Base-by-base conservation (phyloP, 148 eudicot genomes). In the Rhododendron kiyosumense region DNA sequence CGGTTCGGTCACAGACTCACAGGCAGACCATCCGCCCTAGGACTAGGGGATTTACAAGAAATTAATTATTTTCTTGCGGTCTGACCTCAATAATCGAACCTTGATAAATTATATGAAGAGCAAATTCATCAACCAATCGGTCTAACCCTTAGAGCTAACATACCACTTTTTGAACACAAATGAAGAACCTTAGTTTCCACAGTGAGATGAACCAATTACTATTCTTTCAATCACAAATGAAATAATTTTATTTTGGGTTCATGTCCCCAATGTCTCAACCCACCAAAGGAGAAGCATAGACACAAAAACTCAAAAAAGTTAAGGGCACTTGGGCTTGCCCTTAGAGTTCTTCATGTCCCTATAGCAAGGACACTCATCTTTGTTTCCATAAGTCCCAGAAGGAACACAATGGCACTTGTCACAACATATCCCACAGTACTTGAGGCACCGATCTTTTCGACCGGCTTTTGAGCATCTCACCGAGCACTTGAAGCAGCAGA, bases 341-440 rank as follows among this genome's bases (percentile, higher is more conserved):
- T 90, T 92, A 41, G 91, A 88, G 78, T 89, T 92, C 78, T 82
- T 89, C 91, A 86, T 90, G 86, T 90, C 89, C 57, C 89, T 86
- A 77, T 90, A 92, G 81, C 93, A 90, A 85, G 92, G 91, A 88
- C 93, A 92, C 86, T 92, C 91, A 78, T 89, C 86, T 87, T 90
- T 92, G 77, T 92, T 90, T 20, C 93, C 93, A 28, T 24, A 89
- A 3, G 93, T 92, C 28, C 92, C 92, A 1, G 93, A 92, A 24
- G 92, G 93, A 46, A 90, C 92, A 65, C 43, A 41, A 41, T 41
- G 43, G 43, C 43, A 41, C 43, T 41, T 41, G 43, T 41, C 43
- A 41, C 43, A 41, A 7, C 43, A 41, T 41, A 41, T 41, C 43
- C 43, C 43, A 41, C 43, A 41, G 43, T 41, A 41, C 43, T 41